phyloP scores from a whole-genome alignment of 345 rosid species.

The Salix purpurea region DNA sequence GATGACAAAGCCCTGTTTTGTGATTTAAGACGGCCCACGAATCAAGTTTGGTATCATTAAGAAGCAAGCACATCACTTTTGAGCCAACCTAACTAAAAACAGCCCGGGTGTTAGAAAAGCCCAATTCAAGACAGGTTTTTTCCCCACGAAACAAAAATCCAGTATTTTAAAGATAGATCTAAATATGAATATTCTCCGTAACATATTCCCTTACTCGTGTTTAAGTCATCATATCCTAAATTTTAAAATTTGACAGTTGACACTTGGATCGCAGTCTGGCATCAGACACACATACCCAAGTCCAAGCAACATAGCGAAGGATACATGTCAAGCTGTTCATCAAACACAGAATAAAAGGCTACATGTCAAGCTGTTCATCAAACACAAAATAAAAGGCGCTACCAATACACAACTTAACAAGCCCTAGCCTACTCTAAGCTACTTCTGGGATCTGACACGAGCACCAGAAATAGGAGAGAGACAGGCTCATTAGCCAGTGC shows the following conservation, averaged over 20 bases:
- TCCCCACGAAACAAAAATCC: not conserved
- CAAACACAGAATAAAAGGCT: not conserved
- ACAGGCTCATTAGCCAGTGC: not conserved
- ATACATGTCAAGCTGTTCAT: not conserved
- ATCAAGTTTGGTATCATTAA: not conserved
- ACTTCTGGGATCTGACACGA: not conserved
- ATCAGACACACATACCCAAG: not conserved
- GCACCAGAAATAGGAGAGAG: not conserved
- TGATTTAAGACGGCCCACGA: not conserved
- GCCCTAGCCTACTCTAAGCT: not conserved
- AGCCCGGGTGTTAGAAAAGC: not conserved
- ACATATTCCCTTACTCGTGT: not conserved
- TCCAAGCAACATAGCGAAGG: not conserved
- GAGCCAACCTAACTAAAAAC: not conserved
- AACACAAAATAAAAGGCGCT: not conserved
- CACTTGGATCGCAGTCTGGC: not conserved
- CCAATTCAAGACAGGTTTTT: not conserved
- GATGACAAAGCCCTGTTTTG: not conserved
- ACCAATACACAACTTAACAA: not conserved
- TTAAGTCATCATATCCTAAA: not conserved
- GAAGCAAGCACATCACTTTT: not conserved
- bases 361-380: not conserved
- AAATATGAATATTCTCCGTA: not conserved
- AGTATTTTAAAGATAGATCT: not conserved
- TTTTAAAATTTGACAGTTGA: not conserved